These are phyloP conservation scores for Metschnikowia dekortorum DNA, from an alignment of 805 yeast species.

Conservation along the genomic window DNA sequence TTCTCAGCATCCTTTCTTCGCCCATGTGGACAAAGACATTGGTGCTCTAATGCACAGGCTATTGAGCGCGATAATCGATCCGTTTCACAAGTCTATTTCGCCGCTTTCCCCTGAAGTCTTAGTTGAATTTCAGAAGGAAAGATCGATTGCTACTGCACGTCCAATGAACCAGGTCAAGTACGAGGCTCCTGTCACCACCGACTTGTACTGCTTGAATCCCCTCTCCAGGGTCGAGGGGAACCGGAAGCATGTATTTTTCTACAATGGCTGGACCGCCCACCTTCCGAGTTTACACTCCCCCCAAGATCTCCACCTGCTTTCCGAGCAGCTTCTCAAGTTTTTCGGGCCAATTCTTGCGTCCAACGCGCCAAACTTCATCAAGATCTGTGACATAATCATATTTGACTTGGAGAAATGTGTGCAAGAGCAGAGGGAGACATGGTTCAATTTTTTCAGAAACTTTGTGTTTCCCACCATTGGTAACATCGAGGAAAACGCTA, in stretches of 20 bases:
- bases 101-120: conserved; percentile 20
- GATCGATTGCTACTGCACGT: conserved; percentile 21
- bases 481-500: conserved; percentile 51
- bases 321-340: conserved; percentile 48
- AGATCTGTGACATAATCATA: conserved; percentile 58
- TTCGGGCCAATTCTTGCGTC: conserved; percentile 53
- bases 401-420: conserved; percentile 26
- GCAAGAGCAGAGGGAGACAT: conserved; percentile 15
- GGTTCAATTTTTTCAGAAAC: conserved; percentile 64
- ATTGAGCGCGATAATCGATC: conserved; percentile 45
- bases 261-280: conserved; percentile 43
- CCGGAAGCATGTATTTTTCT: conserved; percentile 38
- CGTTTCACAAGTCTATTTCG: conserved; percentile 35
- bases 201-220: conserved; percentile 31
- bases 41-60: conserved; percentile 46
- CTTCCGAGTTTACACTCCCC: conserved; percentile 34
- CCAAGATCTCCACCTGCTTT: conserved; percentile 45
- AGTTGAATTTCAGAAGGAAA: conserved; percentile 19
- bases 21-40: conserved; percentile 48
- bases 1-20: conserved; percentile 57
- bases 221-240: conserved; percentile 19
- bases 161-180: conserved; percentile 23
- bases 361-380: conserved; percentile 46
- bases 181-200: conserved; percentile 20
- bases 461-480: conserved; percentile 62